Percentiles rank a stretch among this genome's conserved stretches.
Conservation (phyloP, 1,139 yeast species). For the Nematodospora anomalae region DNA sequence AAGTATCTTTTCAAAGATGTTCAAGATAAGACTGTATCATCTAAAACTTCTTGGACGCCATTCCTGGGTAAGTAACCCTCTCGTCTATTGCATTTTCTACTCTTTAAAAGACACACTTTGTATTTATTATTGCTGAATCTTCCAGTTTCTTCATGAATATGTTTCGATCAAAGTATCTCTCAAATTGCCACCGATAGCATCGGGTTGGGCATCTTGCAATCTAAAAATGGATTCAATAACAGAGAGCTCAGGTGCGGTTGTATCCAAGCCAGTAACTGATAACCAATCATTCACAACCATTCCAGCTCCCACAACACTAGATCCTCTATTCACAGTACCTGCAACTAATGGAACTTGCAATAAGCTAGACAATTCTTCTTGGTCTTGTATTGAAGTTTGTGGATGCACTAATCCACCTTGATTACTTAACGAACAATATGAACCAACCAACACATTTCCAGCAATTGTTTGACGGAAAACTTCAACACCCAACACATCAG, state of each 20-base stretch:
- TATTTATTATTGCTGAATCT: not conserved
- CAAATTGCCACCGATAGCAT: constrained; percentile 75
- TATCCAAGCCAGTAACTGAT: constrained; percentile 94
- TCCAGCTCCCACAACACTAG: constrained; percentile 97
- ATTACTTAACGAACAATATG: constrained; percentile 91
- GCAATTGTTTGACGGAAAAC: constrained; percentile 99
- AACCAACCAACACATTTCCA: constrained; percentile 95
- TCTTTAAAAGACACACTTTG: too few species aligned
- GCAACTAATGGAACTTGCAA: constrained; percentile 98
- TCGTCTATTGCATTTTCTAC: not conserved
- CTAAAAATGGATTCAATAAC: constrained; percentile 96
- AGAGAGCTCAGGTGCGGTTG: constrained; percentile 97
- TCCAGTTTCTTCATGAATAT: constrained; percentile 41
- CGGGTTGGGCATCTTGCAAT: constrained; percentile 86
- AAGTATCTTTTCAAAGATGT: too few species aligned
- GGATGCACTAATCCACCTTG: constrained; percentile 99
- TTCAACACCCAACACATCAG: constrained; percentile 98
- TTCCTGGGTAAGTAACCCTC: too few species aligned
- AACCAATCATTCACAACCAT: constrained; percentile 98
- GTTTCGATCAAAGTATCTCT: constrained; percentile 92
- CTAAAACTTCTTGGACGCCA: too few species aligned
- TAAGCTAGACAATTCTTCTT: constrained; percentile 93
- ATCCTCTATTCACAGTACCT: constrained; percentile 98
- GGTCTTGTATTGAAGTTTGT: constrained; percentile 94
- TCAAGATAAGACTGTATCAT: too few species aligned